phyloP scores from a whole-genome alignment of 2,329 filamentous ascomycete species.

The Sclerotinia glacialis region DNA sequence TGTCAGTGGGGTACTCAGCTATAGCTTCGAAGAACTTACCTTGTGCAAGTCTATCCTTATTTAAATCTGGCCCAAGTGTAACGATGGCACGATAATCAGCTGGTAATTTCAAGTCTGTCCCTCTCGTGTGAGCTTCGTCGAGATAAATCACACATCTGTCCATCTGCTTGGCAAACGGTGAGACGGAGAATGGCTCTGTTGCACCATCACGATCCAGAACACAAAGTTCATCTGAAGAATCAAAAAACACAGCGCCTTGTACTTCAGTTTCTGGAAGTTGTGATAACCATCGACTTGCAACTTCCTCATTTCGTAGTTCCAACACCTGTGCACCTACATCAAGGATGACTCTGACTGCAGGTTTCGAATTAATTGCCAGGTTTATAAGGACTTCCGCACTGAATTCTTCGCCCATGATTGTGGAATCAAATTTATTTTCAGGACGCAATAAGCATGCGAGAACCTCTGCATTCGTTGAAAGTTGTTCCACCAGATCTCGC shows the following conservation, averaged over 20 bases:
- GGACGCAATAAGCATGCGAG: conserved; percentile 55
- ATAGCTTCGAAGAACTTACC: conserved; percentile 16
- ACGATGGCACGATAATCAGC: conserved; percentile 59
- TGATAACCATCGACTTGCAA: conserved; percentile 55
- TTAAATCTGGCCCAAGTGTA: conserved; percentile 61
- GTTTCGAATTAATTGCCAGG: conserved; percentile 43
- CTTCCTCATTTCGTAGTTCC: conserved; percentile 55
- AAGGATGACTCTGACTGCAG: conserved; percentile 56
- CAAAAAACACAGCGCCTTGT: conserved; percentile 56
- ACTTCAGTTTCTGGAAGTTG: conserved; percentile 28
- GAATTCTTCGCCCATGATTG: conserved; percentile 26
- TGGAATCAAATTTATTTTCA: conserved; percentile 47
- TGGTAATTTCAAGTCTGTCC: conserved; percentile 65
- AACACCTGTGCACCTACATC: conserved; percentile 71
- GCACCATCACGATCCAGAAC: conserved; percentile 51
- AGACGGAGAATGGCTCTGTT: conserved; percentile 52
- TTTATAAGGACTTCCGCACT: conserved; percentile 47
- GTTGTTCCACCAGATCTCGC: conserved; percentile 51
- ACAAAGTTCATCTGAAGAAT: conserved; percentile 52
- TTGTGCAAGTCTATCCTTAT: conserved; percentile 54
- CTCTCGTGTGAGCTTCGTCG: conserved; percentile 68
- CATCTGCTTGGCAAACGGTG: conserved; percentile 55
- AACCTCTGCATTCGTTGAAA: conserved; percentile 66
- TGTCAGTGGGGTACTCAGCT: conserved; percentile 20
- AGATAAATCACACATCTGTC: conserved; percentile 64